Conservation (phyloP, 2,329 filamentous ascomycete species). For the Dactylellina leptospora region DNA sequence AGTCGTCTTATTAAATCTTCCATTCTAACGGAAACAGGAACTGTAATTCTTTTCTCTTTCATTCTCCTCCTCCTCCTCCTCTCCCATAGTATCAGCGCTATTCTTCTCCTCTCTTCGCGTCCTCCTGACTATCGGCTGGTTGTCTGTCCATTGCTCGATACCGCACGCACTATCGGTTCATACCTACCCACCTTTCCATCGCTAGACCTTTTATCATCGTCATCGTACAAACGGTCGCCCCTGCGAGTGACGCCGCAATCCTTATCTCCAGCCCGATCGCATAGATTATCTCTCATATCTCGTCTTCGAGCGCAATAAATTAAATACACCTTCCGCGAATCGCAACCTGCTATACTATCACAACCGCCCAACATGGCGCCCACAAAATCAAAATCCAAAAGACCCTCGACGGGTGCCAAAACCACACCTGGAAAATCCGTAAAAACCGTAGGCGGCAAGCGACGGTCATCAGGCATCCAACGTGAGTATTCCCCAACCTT, state of each 20-base stretch:
- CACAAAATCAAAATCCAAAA: slow-evolving; percentile 26
- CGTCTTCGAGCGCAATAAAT: too few relatives aligned
- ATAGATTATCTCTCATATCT: too few relatives aligned
- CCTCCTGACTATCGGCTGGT: neutral
- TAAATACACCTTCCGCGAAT: neutral
- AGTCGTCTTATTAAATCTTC: slow-evolving; percentile 22
- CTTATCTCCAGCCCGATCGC: too few relatives aligned
- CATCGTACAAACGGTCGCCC: too few relatives aligned
- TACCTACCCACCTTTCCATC: neutral
- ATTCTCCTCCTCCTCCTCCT: slow-evolving; percentile 3
- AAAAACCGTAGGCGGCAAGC: slow-evolving; percentile 35
- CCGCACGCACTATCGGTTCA: neutral
- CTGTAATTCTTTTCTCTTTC: slow-evolving; percentile 28
- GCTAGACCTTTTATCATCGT: neutral
- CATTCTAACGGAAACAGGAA: slow-evolving; percentile 29
- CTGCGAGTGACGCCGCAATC: too few relatives aligned
- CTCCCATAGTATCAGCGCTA: neutral
- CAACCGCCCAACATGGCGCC: slow-evolving; percentile 31
- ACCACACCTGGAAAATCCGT: slow-evolving; percentile 14
- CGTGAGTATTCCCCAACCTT: slow-evolving; percentile 23
- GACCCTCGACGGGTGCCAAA: slow-evolving; percentile 29
- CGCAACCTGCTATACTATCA: neutral
- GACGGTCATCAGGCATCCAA: slow-evolving; percentile 44
- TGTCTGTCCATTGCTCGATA: neutral
- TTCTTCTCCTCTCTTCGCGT: neutral